Percentiles rank a stretch among this genome's conserved stretches.
These are phyloP conservation scores for Calycina herbarum DNA, from an alignment of 2,329 filamentous ascomycete species.

Conservation along the genomic window DNA sequence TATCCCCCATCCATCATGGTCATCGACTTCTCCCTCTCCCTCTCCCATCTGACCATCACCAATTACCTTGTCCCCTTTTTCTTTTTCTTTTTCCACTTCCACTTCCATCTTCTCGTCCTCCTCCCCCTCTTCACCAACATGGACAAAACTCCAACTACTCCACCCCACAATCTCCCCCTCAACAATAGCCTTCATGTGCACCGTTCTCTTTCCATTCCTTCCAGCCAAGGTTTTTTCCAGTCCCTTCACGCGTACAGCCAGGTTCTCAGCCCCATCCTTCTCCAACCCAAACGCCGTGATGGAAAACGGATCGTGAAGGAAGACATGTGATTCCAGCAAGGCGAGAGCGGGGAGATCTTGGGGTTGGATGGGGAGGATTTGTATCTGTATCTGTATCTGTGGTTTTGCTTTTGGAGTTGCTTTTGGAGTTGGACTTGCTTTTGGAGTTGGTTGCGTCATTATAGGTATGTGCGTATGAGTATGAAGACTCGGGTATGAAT, in stretches of 20 bases:
- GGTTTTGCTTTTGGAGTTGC: neutral
- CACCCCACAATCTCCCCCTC: conserved; percentile 4
- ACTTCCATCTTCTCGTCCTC: conserved; percentile 17
- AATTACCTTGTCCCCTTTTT: conserved; percentile 4
- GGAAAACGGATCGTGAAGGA: conserved; percentile 20
- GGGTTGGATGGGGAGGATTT: conserved; percentile 5
- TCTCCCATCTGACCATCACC: conserved; percentile 11
- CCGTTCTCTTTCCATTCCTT: neutral
- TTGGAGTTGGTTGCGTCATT: neutral
- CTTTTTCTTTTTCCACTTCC: no score
- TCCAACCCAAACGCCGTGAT: conserved; percentile 19
- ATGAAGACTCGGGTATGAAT: no score
- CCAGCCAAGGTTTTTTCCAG: neutral
- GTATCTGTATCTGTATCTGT: neutral
- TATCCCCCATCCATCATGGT: conserved; percentile 17
- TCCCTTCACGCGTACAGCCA: conserved; percentile 6
- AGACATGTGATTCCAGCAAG: conserved; percentile 17
- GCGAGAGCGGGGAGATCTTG: conserved; percentile 34
- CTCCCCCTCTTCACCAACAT: conserved; percentile 18
- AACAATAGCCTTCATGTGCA: neutral
- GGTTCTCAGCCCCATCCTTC: neutral
- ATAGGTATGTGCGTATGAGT: no score
- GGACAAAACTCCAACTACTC: conserved; percentile 16
- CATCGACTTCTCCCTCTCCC: neutral
- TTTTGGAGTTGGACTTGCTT: no score